Evolutionary conservation across 495 filamentous ascomycete genomes (phyloP).

Genomic region (Aspergillus wentii): DNA sequence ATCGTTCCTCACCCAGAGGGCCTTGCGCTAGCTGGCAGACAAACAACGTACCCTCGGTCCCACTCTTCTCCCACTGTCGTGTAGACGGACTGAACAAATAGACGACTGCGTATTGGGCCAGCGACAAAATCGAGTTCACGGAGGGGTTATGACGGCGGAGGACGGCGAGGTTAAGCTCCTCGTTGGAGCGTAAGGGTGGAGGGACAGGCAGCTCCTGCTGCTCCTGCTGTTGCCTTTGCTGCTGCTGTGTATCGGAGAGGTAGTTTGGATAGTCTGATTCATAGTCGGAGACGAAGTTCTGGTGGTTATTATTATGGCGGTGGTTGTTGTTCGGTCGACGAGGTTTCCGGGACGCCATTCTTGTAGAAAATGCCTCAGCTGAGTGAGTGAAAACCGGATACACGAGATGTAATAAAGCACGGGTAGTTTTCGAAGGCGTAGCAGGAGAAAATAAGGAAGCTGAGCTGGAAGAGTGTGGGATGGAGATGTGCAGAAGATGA

Average conservation of each 20-base stretch:
- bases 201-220: slow-evolving; percentile 21
- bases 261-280: slow-evolving; percentile 40
- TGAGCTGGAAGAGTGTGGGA: background rate
- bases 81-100: slow-evolving; percentile 64
- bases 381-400: slow-evolving; percentile 2
- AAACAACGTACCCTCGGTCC: slow-evolving; percentile 77
- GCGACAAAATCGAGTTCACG: slow-evolving; percentile 61
- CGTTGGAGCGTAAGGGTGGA: slow-evolving; percentile 59
- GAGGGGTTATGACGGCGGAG: slow-evolving; percentile 68
- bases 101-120: slow-evolving; percentile 73
- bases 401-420: too few relatives aligned
- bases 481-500: too few relatives aligned
- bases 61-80: slow-evolving; percentile 69
- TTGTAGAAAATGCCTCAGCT: slow-evolving; percentile 4
- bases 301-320: slow-evolving; percentile 10
- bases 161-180: slow-evolving; percentile 77
- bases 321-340: slow-evolving; percentile 27
- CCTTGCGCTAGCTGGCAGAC: slow-evolving; percentile 57
- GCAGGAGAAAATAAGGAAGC: background rate
- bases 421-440: too few relatives aligned
- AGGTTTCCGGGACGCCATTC: slow-evolving; percentile 32
- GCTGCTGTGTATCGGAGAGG: slow-evolving; percentile 32
- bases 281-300: slow-evolving; percentile 51
- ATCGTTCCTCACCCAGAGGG: slow-evolving; percentile 43
- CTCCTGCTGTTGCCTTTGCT: slow-evolving; percentile 20